Percentiles rank a stretch among this genome's conserved stretches.
These are phyloP conservation scores for Nephromyces sp. DNA, from an alignment of 169 alveolate genomes.

Conservation along the genomic window DNA sequence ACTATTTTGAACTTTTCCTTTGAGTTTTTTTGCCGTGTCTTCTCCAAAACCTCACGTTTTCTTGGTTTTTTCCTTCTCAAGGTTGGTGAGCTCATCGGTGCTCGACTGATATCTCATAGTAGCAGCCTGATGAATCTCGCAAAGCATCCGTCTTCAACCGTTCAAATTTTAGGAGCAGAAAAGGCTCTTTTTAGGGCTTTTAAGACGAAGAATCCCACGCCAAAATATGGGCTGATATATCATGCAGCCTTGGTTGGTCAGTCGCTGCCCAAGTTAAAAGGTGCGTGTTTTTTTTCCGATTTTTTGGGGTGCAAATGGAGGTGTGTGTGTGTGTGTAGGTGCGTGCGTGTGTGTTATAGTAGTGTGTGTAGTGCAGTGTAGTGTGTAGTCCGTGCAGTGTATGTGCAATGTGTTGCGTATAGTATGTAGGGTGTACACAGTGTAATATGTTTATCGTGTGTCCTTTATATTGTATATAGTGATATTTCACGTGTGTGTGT, in stretches of 20 bases:
- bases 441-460: no score
- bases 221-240: slow-evolving; percentile 99
- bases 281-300: slow-evolving; percentile 35
- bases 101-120: slow-evolving; percentile 97
- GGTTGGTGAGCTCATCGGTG: slow-evolving; percentile 99
- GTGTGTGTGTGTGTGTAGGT: no score
- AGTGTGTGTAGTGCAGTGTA: no score
- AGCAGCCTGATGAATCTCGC: slow-evolving; percentile 95
- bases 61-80: slow-evolving; percentile 34
- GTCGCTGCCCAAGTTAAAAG: slow-evolving; percentile 93
- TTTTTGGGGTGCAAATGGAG: background rate
- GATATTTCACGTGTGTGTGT: no score
- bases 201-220: slow-evolving; percentile 95
- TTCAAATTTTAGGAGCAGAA: slow-evolving; percentile 86
- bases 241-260: slow-evolving; percentile 98
- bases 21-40: background rate
- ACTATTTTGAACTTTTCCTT: background rate
- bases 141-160: slow-evolving; percentile 98
- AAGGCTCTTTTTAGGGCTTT: slow-evolving; percentile 98
- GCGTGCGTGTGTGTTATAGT: no score
- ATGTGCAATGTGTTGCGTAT: no score
- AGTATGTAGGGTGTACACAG: no score
- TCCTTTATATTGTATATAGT: no score
- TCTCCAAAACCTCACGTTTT: background rate
- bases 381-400: no score